Evolutionary conservation across 2,329 filamentous ascomycete species (phyloP).

Genomic region (Aspergillus arachidicola): DNA sequence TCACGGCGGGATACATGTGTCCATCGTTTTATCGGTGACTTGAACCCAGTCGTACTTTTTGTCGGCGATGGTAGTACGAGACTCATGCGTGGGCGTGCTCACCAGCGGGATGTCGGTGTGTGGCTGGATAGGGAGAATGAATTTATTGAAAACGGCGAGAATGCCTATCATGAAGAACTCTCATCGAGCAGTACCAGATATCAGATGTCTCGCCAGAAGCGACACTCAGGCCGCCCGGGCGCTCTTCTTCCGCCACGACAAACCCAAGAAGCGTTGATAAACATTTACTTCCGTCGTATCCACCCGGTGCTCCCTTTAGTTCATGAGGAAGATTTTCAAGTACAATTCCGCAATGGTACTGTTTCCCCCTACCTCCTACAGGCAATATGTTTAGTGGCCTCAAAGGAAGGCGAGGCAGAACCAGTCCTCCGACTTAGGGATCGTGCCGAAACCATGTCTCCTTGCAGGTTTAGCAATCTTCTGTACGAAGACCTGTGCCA

Average conservation of each 20-base stretch:
- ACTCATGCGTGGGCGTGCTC: conserved; percentile 12
- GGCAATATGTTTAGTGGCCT: conserved; percentile 34
- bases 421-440: conserved; percentile 25
- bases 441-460: not conserved
- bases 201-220: not conserved
- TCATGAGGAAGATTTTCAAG: conserved; percentile 26
- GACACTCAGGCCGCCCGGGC: not conserved
- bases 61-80: conserved; percentile 15
- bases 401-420: conserved; percentile 30
- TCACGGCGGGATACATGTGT: not conserved
- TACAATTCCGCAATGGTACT: conserved; percentile 22
- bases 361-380: conserved; percentile 30
- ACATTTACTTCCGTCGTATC: conserved; percentile 34
- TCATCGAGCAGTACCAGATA: not conserved
- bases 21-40: conserved; percentile 22
- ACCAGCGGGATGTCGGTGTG: conserved; percentile 18
- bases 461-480: conserved; percentile 13
- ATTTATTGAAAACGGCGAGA: not conserved
- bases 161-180: not conserved
- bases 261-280: conserved; percentile 28
- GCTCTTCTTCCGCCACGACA: conserved; percentile 14
- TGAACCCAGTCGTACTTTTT: conserved; percentile 22
- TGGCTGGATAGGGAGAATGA: conserved; percentile 16
- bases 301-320: conserved; percentile 34
- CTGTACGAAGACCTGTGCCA: conserved; percentile 27